Evolutionary conservation across 73 alveolate species (phyloP), one percentile per base, ranked within the genome.

Genomic region (Paramecium caudatum): DNA sequence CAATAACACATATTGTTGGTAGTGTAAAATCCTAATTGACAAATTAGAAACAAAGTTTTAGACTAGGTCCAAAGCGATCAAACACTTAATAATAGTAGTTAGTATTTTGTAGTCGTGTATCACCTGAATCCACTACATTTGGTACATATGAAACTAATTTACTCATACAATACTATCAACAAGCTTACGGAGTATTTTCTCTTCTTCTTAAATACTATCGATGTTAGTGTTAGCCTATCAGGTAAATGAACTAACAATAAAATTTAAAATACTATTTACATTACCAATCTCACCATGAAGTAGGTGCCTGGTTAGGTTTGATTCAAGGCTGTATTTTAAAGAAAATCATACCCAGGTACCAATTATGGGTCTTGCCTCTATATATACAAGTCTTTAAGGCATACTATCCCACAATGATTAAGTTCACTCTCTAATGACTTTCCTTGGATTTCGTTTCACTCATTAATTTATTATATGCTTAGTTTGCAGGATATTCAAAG

Each of bases 391-490:
- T 41, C 32, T 74, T 74, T 6, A 74, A 45, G 2, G 47, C 65
- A 21, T n/a, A 74, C 32, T 41, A 7, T 41, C 46, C 68, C 19
- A 19, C 46, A 15, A 74, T 39, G 19, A 74, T 45, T 27, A 74
- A 37, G 32, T 74, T 15, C 46, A 15, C 16, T 45, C 32, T 74
- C 19, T 21, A 23, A 0, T 45, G 46, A 47, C 88, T 74, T 21
- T 74, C 88, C 46, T 74, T 74, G 12, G 68, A 74, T 74, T 74
- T 74, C 21, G 88, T 74, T 74, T 74, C 68, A 74, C 69, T 74
- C 88, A 74, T 74, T 74, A 39, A 74, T 39, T 41, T 41, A 74
- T 41, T 43, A 23, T 27, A 55, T 55, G 80, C 23, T 27, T 27
- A 55, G 46, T 27, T 55, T 55, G 7, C 7, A 23, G 9, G 80